A percentile compares a stretch with the other conserved stretches of the same genome.
phyloP scores from a whole-genome alignment of 257 asterid genomes.

The Fraxinus cuspidata region DNA sequence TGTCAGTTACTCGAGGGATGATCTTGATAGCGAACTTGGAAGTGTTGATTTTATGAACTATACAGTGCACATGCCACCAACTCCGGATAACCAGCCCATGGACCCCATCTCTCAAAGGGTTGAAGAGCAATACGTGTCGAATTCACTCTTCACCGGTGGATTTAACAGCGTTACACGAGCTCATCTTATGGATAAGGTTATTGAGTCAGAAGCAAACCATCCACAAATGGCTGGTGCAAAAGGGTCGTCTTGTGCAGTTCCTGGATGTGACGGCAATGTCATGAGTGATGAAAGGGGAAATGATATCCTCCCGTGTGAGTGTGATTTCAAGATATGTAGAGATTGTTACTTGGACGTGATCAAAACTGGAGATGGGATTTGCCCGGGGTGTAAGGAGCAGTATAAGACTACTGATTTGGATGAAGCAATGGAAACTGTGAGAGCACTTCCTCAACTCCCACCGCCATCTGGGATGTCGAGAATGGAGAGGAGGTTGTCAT shows the following conservation, averaged over 20 bases:
- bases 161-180: constrained; percentile 59
- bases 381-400: constrained; percentile 79
- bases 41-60: constrained; percentile 52
- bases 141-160: constrained; percentile 70
- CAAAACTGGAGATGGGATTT: constrained; percentile 65
- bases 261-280: constrained; percentile 67
- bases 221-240: constrained; percentile 75
- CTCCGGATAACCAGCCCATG: constrained; percentile 68
- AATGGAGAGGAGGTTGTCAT: constrained; percentile 67
- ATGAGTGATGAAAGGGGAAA: constrained; percentile 70
- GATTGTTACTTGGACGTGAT: constrained; percentile 65
- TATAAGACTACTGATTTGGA: constrained; percentile 56
- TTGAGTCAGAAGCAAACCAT: constrained; percentile 53
- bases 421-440: constrained; percentile 47
- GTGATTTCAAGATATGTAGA: constrained; percentile 78
- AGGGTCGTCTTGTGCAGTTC: constrained; percentile 63
- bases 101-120: constrained; percentile 55
- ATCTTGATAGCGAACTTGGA: constrained; percentile 66
- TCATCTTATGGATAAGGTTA: constrained; percentile 67
- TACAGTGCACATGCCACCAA: constrained; percentile 65
- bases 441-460: constrained; percentile 53
- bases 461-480: constrained; percentile 61
- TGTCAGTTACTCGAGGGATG: constrained; percentile 53
- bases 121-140: constrained; percentile 69
- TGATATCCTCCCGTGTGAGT: constrained; percentile 69